Percentiles rank a stretch among this genome's conserved stretches.
Conservation (phyloP, 2,329 filamentous ascomycete genomes). For the Xylariales sp. region DNA sequence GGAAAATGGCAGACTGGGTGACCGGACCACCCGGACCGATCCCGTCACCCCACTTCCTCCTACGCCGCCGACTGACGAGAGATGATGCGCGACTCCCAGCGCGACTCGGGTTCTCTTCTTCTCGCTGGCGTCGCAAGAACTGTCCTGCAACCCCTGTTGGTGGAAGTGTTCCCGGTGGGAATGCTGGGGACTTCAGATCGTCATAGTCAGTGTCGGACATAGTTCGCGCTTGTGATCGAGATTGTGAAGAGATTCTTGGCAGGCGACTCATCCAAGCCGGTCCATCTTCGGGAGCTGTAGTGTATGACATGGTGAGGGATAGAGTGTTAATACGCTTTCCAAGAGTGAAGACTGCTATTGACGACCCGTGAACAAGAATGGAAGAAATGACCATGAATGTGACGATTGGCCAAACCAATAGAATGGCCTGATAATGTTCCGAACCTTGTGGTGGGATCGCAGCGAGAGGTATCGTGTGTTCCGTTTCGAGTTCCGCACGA, state of each 20-base stretch:
- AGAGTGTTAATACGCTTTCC: constrained; percentile 98
- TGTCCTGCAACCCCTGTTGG: constrained; percentile 78
- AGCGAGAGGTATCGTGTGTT: constrained; percentile 77
- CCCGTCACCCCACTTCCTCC: constrained; percentile 76
- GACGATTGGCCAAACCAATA: constrained; percentile 94
- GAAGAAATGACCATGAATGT: constrained; percentile 94
- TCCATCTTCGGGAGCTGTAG: constrained; percentile 85
- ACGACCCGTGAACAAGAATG: constrained; percentile 97
- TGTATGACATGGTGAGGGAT: constrained; percentile 96
- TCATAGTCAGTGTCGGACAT: constrained; percentile 82
- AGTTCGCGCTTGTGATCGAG: constrained; percentile 84
- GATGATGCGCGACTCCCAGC: constrained; percentile 70
- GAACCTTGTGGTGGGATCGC: constrained; percentile 66
- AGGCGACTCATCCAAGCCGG: constrained; percentile 95
- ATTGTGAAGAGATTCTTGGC: constrained; percentile 74
- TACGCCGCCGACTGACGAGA: constrained; percentile 69
- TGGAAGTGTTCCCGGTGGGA: constrained; percentile 77
- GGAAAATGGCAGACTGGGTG: constrained; percentile 88
- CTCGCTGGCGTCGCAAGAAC: constrained; percentile 84
- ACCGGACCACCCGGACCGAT: constrained; percentile 87
- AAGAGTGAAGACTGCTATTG: constrained; percentile 95
- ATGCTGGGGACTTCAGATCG: constrained; percentile 68
- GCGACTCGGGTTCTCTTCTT: constrained; percentile 72
- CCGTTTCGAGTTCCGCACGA: constrained; percentile 87
- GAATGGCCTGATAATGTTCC: constrained; percentile 76